Percentiles rank a stretch among this genome's conserved stretches.
These are phyloP conservation scores for Chrysosporium queenslandicum DNA, from an alignment of 2,329 filamentous ascomycete species.

Conservation along the genomic window DNA sequence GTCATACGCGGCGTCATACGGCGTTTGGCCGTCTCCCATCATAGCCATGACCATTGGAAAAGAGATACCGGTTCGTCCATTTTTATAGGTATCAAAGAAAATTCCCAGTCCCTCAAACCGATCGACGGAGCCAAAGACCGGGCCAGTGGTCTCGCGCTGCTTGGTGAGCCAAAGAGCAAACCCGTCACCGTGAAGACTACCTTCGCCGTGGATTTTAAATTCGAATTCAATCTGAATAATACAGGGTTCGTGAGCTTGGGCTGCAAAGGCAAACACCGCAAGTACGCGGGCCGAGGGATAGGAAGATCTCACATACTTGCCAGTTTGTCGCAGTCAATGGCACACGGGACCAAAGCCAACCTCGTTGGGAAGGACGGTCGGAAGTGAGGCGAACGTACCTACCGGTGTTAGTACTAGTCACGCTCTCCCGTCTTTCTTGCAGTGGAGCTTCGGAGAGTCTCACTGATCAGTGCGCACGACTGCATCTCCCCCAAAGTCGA, in stretches of 20 bases:
- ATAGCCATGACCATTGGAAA: constrained; percentile 99
- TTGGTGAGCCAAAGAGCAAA: constrained; percentile 98
- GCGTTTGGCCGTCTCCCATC: constrained; percentile 80
- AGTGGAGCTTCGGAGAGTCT: constrained; percentile 3
- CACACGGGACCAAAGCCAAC: constrained; percentile 89
- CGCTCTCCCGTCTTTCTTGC: not conserved
- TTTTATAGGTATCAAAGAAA: constrained; percentile 99
- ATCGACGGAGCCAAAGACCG: constrained; percentile 81
- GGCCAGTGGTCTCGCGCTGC: constrained; percentile 67
- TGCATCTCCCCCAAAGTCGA: constrained; percentile 94
- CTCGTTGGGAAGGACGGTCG: constrained; percentile 79
- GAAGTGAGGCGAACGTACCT: constrained; percentile 89
- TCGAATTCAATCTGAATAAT: constrained; percentile 65
- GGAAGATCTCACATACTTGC: constrained; percentile 49
- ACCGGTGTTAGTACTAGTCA: constrained; percentile 19
- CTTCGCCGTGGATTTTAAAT: constrained; percentile 83
- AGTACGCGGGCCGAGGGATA: not conserved
- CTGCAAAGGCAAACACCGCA: not conserved
- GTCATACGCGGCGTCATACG: constrained; percentile 88
- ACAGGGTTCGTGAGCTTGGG: not conserved
- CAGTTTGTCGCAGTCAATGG: constrained; percentile 96
- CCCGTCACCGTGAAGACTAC: constrained; percentile 87
- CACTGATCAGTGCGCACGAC: constrained; percentile 62
- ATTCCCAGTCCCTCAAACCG: constrained; percentile 88
- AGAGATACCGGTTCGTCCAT: constrained; percentile 87